Percentiles rank a stretch among this genome's conserved stretches.
Conservation (phyloP, 106 monocot genomes). For the Dendrobium chrysotoxum region DNA sequence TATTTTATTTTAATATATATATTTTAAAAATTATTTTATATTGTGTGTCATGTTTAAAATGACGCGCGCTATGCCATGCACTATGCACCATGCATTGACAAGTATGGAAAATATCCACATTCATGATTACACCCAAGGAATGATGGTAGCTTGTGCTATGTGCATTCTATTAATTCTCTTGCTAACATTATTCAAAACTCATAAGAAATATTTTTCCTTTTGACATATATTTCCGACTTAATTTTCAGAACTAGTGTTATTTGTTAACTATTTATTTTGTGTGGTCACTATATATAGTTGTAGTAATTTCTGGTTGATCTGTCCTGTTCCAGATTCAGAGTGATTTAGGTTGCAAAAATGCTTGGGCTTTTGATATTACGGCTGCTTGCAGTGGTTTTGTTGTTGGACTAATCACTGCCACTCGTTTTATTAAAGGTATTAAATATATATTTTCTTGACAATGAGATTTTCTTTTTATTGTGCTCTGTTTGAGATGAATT, state of each 20-base stretch:
- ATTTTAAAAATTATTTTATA: no score
- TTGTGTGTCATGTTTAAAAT: no score
- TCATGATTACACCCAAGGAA: neutral
- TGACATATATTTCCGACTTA: neutral
- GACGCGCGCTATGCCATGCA: no score
- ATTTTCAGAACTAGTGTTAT: no score
- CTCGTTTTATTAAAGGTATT: constrained; percentile 84
- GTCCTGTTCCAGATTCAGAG: constrained; percentile 59
- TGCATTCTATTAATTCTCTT: neutral
- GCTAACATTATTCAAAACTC: neutral
- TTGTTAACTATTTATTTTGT: neutral
- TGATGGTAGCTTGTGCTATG: neutral
- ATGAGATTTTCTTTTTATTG: neutral
- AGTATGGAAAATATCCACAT: neutral
- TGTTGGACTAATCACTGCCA: constrained; percentile 80
- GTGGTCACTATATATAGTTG: neutral
- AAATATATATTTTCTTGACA: neutral
- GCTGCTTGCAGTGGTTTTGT: constrained; percentile 98
- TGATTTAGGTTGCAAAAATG: constrained; percentile 87
- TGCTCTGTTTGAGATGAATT: constrained; percentile 1
- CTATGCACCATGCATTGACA: no score
- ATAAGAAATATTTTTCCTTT: neutral
- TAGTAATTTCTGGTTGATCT: neutral
- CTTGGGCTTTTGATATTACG: constrained; percentile 86
- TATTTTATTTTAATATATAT: no score